phyloP scores from a whole-genome alignment of 495 filamentous ascomycete species.

The Sordaria brevicollis region DNA sequence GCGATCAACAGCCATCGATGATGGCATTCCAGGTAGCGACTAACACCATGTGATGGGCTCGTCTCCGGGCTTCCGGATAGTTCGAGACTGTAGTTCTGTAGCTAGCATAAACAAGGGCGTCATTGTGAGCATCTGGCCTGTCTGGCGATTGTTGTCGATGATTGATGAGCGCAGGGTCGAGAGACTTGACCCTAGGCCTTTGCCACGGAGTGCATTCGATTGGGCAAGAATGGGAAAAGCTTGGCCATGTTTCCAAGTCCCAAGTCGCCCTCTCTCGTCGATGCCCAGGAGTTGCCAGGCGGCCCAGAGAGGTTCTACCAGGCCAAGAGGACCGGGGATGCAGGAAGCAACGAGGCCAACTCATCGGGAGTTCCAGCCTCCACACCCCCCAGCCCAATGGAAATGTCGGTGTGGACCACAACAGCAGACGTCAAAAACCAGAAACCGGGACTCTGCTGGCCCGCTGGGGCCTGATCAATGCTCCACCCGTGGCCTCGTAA shows the following conservation, averaged over 20 bases:
- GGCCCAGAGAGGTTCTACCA: too few species aligned
- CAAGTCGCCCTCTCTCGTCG: background rate
- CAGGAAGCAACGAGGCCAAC: constrained; percentile 14
- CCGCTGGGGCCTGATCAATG: background rate
- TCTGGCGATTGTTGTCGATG: background rate
- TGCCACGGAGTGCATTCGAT: constrained; percentile 1
- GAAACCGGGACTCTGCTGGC: background rate
- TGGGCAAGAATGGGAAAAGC: background rate
- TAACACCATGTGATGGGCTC: background rate
- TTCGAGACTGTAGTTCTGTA: background rate
- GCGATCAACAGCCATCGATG: background rate
- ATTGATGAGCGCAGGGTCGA: background rate
- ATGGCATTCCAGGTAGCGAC: background rate
- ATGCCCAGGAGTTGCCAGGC: background rate
- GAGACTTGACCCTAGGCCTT: background rate
- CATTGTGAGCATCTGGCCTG: background rate
- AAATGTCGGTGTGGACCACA: constrained; percentile 24
- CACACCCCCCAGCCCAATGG: constrained; percentile 14
- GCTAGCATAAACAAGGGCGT: background rate
- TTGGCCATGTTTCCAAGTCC: constrained; percentile 1
- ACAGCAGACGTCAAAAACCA: background rate
- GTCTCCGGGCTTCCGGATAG: background rate
- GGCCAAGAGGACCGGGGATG: constrained; percentile 10
- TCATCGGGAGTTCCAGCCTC: constrained; percentile 13
- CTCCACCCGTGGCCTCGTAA: background rate